Evolutionary conservation across 2,329 filamentous ascomycete genomes (phyloP).

Genomic region (Xylariaceae sp.): DNA sequence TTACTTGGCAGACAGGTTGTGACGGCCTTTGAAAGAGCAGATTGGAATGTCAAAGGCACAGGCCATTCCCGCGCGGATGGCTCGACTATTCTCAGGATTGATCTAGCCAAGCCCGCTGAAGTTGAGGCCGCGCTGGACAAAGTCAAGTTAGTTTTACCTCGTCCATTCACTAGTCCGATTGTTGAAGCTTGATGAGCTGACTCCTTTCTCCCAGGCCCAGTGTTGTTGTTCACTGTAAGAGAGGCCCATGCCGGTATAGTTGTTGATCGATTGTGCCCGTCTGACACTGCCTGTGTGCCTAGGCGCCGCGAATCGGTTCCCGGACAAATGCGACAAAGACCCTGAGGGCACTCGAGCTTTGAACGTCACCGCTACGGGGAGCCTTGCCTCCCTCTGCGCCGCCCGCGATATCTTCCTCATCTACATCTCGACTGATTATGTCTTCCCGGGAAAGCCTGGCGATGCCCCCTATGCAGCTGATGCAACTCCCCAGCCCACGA

Average conservation of each 20-base stretch:
- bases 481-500: conserved; percentile 71
- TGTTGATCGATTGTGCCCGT: background rate
- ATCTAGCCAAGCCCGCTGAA: conserved; percentile 55
- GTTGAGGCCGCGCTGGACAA: conserved; percentile 59
- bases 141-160: conserved; percentile 55
- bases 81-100: conserved; percentile 67
- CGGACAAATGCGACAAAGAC: conserved; percentile 83
- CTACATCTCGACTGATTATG: conserved; percentile 85
- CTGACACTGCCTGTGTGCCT: conserved; percentile 2
- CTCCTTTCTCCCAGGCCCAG: conserved; percentile 61
- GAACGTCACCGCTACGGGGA: conserved; percentile 74
- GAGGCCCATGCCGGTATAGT: background rate
- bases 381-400: conserved; percentile 71
- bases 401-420: conserved; percentile 68
- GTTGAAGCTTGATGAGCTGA: conserved; percentile 23
- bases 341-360: conserved; percentile 75
- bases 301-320: conserved; percentile 88
- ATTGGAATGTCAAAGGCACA: conserved; percentile 76
- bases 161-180: background rate
- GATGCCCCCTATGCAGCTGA: conserved; percentile 81
- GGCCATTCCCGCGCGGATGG: conserved; percentile 78
- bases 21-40: conserved; percentile 69
- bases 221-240: conserved; percentile 81
- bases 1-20: conserved; percentile 82
- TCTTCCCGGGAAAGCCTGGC: conserved; percentile 75